phyloP scores from a whole-genome alignment of 2,329 filamentous ascomycete species.

The Ceratocystis ficicola region DNA sequence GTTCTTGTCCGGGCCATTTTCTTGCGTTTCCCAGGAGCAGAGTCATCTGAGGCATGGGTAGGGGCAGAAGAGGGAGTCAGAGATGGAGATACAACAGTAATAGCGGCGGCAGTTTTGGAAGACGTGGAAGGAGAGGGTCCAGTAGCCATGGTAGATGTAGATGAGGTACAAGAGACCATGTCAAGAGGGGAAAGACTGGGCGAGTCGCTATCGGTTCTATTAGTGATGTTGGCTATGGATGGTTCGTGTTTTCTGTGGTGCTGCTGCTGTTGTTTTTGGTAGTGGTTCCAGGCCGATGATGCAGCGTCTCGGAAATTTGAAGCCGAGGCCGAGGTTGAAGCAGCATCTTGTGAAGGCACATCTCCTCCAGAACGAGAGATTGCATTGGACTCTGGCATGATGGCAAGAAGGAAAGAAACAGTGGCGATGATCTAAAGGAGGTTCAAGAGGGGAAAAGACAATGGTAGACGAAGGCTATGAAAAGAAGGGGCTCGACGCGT shows the following conservation, averaged over 20 bases:
- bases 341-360: neutral
- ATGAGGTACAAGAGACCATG: neutral
- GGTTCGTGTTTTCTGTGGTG: slow-evolving; percentile 9
- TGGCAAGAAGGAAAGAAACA: neutral
- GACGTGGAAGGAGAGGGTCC: neutral
- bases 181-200: neutral
- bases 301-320: slow-evolving; percentile 2
- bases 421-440: neutral
- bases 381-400: neutral
- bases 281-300: slow-evolving; percentile 7
- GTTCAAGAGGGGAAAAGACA: neutral
- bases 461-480: neutral
- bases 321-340: neutral
- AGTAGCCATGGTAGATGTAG: neutral
- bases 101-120: slow-evolving; percentile 2
- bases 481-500: neutral
- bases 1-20: slow-evolving; percentile 30
- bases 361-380: neutral
- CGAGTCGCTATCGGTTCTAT: neutral
- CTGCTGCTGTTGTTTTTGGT: neutral
- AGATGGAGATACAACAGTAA: neutral
- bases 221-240: slow-evolving; percentile 8
- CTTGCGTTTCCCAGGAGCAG: slow-evolving; percentile 21
- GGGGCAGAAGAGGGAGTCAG: neutral
- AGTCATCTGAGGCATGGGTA: slow-evolving; percentile 10